Conservation (phyloP, 345 rosid genomes). For the Iberis pinnata region DNA sequence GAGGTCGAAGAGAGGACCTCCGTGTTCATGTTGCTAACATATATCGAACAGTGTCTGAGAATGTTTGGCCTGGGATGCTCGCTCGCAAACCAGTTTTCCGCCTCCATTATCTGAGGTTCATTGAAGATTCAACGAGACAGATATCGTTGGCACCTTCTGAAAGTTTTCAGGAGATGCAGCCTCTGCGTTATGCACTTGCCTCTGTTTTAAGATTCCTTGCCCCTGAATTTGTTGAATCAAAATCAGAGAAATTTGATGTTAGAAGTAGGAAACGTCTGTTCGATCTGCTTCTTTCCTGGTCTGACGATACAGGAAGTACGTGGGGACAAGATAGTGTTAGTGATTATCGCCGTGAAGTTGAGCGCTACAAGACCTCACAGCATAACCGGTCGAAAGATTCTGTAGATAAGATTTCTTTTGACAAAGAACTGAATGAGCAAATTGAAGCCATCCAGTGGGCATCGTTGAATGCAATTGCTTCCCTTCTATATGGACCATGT, state of each 20-base stretch:
- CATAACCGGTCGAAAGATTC: conserved; percentile 93
- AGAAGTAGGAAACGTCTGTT: conserved; percentile 81
- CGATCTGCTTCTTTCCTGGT: conserved; percentile 88
- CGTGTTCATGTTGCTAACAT: conserved; percentile 81
- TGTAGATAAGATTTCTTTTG: conserved; percentile 81
- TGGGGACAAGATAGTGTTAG: conserved; percentile 82
- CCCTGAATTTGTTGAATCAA: conserved; percentile 91
- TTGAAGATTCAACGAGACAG: conserved; percentile 76
- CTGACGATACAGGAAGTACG: conserved; percentile 70
- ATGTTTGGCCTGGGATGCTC: conserved; percentile 94
- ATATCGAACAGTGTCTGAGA: conserved; percentile 85
- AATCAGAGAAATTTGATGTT: conserved; percentile 83
- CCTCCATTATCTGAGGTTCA: conserved; percentile 85
- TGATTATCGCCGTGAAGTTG: conserved; percentile 97
- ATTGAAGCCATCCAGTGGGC: conserved; percentile 97
- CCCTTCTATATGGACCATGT: conserved; percentile 90
- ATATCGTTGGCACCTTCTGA: conserved; percentile 52
- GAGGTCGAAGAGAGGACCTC: conserved; percentile 88
- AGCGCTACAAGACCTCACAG: conserved; percentile 88
- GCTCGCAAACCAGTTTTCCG: conserved; percentile 76
- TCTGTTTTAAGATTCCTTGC: conserved; percentile 84
- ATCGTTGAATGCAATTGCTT: conserved; percentile 94
- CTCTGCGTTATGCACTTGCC: conserved; percentile 88
- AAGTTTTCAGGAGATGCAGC: conserved; percentile 82
- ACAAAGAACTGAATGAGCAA: conserved; percentile 87